Evolutionary conservation across 1,284 basidiomycete species (phyloP).

Genomic region (Cutaneotrichosporon cavernicola): DNA sequence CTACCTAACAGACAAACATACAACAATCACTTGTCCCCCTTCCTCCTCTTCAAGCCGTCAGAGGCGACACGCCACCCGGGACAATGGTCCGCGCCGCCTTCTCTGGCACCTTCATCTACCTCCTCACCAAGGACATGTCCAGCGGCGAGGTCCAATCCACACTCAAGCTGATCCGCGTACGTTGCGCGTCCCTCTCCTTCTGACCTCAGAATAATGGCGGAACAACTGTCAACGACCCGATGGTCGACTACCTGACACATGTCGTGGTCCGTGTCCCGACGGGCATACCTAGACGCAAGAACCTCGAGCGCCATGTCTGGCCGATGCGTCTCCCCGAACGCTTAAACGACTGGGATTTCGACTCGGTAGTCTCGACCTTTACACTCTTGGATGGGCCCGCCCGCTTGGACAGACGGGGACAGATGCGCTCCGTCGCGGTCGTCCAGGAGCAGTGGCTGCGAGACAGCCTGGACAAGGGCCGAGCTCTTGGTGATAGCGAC

Average conservation of each 20-base stretch:
- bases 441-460: conserved; percentile 13
- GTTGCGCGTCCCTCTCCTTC: background rate
- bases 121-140: conserved; percentile 56
- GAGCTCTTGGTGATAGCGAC: background rate
- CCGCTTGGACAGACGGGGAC: background rate
- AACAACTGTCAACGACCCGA: conserved; percentile 5
- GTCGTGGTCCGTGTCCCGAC: conserved; percentile 5
- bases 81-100: conserved; percentile 15
- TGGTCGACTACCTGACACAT: conserved; percentile 10
- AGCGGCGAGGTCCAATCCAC: background rate
- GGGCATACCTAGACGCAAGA: background rate
- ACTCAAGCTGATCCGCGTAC: conserved; percentile 9
- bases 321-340: background rate
- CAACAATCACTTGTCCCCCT: background rate
- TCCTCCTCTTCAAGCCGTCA: background rate
- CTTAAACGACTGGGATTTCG: conserved; percentile 4
- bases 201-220: background rate
- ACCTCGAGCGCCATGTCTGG: background rate
- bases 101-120: conserved; percentile 78
- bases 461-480: background rate
- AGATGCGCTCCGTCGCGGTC: background rate
- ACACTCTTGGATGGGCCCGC: background rate
- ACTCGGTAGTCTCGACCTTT: conserved; percentile 10
- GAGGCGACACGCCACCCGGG: background rate
- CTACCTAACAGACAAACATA: no score